Conservation (phyloP, 2,329 filamentous ascomycete species). For the Aspergillus puulaauensis region DNA sequence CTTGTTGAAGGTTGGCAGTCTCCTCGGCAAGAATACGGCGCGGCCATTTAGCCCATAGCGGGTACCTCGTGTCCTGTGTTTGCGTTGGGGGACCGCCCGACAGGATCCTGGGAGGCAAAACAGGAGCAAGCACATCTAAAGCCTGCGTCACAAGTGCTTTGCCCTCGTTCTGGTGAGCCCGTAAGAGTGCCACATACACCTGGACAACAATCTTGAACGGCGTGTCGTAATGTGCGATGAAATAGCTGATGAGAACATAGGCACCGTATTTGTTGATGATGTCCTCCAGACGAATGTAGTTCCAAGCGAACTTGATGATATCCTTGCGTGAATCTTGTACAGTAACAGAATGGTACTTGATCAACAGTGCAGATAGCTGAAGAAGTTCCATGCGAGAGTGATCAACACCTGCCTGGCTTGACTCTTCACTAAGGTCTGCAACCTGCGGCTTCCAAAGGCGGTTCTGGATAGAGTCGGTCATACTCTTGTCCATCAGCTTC, state of each 20-base stretch:
- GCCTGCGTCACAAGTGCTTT: slow-evolving; percentile 90
- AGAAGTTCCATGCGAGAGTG: slow-evolving; percentile 95
- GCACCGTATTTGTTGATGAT: slow-evolving; percentile 99
- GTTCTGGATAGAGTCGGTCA: slow-evolving; percentile 87
- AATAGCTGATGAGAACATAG: slow-evolving; percentile 95
- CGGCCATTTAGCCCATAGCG: slow-evolving; percentile 86
- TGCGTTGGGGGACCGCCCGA: slow-evolving; percentile 47
- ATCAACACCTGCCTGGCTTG: slow-evolving; percentile 81
- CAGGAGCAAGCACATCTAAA: slow-evolving; percentile 90
- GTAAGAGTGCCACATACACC: slow-evolving; percentile 86
- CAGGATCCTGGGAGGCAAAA: slow-evolving; percentile 78
- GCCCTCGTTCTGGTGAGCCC: slow-evolving; percentile 93
- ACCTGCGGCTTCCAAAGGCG: slow-evolving; percentile 92
- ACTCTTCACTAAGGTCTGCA: slow-evolving; percentile 78
- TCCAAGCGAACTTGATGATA: slow-evolving; percentile 99
- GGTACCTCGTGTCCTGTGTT: slow-evolving; percentile 68
- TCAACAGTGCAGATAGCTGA: slow-evolving; percentile 88
- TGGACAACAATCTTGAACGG: slow-evolving; percentile 94
- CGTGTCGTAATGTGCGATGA: slow-evolving; percentile 95
- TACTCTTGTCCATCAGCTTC: slow-evolving; percentile 76
- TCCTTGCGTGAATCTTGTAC: slow-evolving; percentile 93
- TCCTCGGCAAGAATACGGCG: slow-evolving; percentile 91
- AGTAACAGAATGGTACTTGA: slow-evolving; percentile 89
- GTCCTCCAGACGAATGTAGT: slow-evolving; percentile 96
- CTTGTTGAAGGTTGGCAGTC: slow-evolving; percentile 89